Evolutionary conservation across 805 yeast genomes (phyloP).

Genomic region (Lachancea sp.): DNA sequence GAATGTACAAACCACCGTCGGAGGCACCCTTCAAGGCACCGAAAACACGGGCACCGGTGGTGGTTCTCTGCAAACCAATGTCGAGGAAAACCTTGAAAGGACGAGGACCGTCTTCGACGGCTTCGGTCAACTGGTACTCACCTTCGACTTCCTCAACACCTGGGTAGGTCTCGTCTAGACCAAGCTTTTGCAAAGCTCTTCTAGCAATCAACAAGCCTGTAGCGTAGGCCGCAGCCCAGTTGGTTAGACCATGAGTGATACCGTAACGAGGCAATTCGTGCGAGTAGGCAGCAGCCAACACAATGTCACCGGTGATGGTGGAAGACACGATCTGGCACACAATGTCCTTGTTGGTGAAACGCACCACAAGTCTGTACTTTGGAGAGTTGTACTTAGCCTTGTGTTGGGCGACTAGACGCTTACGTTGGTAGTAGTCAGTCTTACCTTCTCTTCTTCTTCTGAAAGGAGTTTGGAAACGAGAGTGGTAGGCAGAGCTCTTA

Average conservation of each 20-base stretch:
- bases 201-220: slow-evolving; percentile 97
- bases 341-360: slow-evolving; percentile 99
- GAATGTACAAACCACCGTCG: slow-evolving; percentile 98
- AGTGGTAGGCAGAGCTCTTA: slow-evolving; percentile 92
- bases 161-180: slow-evolving; percentile 93
- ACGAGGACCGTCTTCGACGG: slow-evolving; percentile 98
- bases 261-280: slow-evolving; percentile 99
- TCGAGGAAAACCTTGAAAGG: slow-evolving; percentile 99
- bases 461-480: slow-evolving; percentile 99
- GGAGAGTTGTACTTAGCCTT: slow-evolving; percentile 99
- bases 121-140: slow-evolving; percentile 97
- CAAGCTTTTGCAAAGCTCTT: slow-evolving; percentile 96
- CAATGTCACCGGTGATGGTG: slow-evolving; percentile 94
- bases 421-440: slow-evolving; percentile 99
- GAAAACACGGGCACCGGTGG: slow-evolving; percentile 99
- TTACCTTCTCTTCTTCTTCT: slow-evolving; percentile 99
- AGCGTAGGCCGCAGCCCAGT: slow-evolving; percentile 99
- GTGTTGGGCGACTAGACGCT: slow-evolving; percentile 99
- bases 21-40: slow-evolving; percentile 99
- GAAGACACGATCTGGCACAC: slow-evolving; percentile 96
- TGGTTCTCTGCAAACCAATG: slow-evolving; percentile 99
- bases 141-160: slow-evolving; percentile 99
- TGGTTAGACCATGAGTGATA: slow-evolving; percentile 95
- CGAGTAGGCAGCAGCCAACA: slow-evolving; percentile 95
- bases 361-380: slow-evolving; percentile 98